Base-by-base conservation (phyloP, 2,329 filamentous ascomycete species). In the Bipolaris oryzae region DNA sequence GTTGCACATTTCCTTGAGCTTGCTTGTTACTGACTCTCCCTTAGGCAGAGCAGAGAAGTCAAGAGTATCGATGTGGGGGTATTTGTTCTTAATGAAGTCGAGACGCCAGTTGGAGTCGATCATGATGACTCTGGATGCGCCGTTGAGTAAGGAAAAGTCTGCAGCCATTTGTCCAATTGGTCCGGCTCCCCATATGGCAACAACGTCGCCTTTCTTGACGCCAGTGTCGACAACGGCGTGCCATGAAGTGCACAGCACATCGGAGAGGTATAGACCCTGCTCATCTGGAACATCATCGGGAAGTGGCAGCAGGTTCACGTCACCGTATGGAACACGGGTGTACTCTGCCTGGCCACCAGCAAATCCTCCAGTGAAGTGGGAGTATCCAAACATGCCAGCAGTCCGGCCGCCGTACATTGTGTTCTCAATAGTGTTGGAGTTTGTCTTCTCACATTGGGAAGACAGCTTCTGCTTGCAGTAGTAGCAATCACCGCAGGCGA, bases 261-360 rank as follows among this genome's bases (percentile, higher is more conserved):
- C 92, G 1, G 89, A 92, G 1, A 96, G 82, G 74, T 86, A 96
- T 1, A 96, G 81, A 9, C 71, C 90, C 78, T 94, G 92, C 80
- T 96, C 92, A 69, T 96, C 92, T 0, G 91, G 90, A 0, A 96
- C 88, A 63, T 84, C 84, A 51, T 90, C 87, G 1, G 92, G 92
- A 5, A 96, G 85, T 67, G 88, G 86, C 11, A 96, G 81, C 20
- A 96, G 80, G 70, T 96, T 96, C 57, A 91, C 87, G 66, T 95
- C 89, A 25, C 87, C 92, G 28, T 87, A 85, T 0, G 92, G 91
- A 7, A 96, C 91, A 7, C 92, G 85, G 0, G 93, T 88, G 68
- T 92, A 96, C 77, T 96, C 92, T 3, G 91, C 89, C 76, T 96
- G 92, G 0, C 92, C 92, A 46, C 92, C 91, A 0, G 91, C 91